These are phyloP conservation scores for Kwoniella pini DNA, from an alignment of 768 basidiomycete genomes.

Conservation along the genomic window DNA sequence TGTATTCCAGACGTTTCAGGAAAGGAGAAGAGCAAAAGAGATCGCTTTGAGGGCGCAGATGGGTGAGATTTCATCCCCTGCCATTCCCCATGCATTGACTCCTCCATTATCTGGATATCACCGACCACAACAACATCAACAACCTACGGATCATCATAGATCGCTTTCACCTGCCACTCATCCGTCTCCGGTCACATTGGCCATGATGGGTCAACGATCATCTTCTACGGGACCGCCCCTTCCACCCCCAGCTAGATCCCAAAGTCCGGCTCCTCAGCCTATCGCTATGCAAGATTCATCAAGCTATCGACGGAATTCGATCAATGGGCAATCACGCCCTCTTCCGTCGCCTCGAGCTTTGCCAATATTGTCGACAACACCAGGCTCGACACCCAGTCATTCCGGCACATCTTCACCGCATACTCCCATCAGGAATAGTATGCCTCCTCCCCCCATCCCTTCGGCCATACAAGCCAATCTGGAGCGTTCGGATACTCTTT, in stretches of 20 bases:
- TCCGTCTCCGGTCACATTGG: slow-evolving; percentile 12
- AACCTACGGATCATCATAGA: not conserved
- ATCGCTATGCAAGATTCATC: not conserved
- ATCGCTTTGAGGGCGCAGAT: slow-evolving; percentile 25
- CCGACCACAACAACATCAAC: not conserved
- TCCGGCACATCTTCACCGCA: slow-evolving; percentile 11
- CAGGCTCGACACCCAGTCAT: slow-evolving; percentile 5
- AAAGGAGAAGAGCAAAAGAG: slow-evolving; percentile 43
- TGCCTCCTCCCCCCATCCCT: slow-evolving; percentile 8
- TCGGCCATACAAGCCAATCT: slow-evolving; percentile 26
- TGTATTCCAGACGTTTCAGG: slow-evolving; percentile 50
- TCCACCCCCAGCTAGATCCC: slow-evolving; percentile 18
- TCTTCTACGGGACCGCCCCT: slow-evolving; percentile 13
- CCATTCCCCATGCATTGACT: not conserved
- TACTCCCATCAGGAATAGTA: not conserved
- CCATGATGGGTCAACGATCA: slow-evolving; percentile 17
- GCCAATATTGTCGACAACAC: slow-evolving; percentile 9
- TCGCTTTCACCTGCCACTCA: slow-evolving; percentile 6
- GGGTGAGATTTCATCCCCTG: slow-evolving; percentile 5
- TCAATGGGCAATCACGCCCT: slow-evolving; percentile 8
- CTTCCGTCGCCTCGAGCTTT: slow-evolving; percentile 4
- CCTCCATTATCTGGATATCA: not conserved
- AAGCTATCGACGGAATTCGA: slow-evolving; percentile 2
- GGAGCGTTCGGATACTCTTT: slow-evolving; percentile 48
- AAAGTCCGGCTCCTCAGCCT: slow-evolving; percentile 12